phyloP scores from a whole-genome alignment of 257 asterid species.

The Gynochthodes officinalis region DNA sequence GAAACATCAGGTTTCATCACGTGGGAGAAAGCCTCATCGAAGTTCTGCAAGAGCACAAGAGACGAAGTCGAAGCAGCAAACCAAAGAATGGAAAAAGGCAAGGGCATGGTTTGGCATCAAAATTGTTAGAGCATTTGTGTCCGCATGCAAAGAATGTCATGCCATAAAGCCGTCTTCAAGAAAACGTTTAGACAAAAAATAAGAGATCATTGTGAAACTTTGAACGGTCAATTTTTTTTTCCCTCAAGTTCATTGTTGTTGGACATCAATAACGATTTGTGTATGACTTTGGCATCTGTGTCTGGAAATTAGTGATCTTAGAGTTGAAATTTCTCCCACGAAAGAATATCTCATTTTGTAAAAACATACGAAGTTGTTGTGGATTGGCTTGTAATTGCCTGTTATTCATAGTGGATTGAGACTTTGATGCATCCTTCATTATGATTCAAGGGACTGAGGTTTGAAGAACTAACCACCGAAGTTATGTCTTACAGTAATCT shows the following conservation, averaged over 20 bases:
- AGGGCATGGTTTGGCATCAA: constrained; percentile 43
- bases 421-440: neutral
- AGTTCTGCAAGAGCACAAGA: constrained; percentile 13
- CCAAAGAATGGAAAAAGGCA: constrained; percentile 8
- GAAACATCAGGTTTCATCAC: constrained; percentile 42
- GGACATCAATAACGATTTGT: neutral
- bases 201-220: neutral
- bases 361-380: neutral
- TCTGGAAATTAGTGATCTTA: neutral
- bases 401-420: neutral
- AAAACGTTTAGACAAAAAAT: constrained; percentile 10
- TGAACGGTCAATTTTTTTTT: neutral
- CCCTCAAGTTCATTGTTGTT: no score
- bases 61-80: constrained; percentile 24
- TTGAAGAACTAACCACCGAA: neutral
- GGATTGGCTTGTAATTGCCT: constrained; percentile 4
- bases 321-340: neutral
- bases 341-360: neutral
- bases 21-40: constrained; percentile 25
- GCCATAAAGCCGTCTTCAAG: constrained; percentile 48
- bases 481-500: no score
- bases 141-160: constrained; percentile 76
- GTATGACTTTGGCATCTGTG: constrained; percentile 3
- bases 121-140: constrained; percentile 44
- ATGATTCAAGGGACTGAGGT: neutral